A percentile compares a stretch with the other conserved stretches of the same genome.
Evolutionary conservation across 768 basidiomycete genomes (phyloP).

Genomic region (Filobasidium wieringae): DNA sequence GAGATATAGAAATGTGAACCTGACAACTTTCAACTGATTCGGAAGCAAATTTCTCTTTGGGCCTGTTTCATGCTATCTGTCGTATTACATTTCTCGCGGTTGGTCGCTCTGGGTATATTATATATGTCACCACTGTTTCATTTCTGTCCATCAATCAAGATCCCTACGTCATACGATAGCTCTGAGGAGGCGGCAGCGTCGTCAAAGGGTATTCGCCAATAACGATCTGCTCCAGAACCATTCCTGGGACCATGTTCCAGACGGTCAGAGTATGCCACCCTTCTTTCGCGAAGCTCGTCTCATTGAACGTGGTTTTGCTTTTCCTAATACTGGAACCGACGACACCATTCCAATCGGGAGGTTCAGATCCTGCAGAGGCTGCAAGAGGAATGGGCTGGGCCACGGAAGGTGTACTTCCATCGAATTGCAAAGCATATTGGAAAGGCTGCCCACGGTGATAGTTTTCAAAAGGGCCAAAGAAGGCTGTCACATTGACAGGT

Average conservation of each 20-base stretch:
- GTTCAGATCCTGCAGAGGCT: slow-evolving; percentile 20
- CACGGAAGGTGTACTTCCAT: slow-evolving; percentile 13
- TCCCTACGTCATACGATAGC: background rate
- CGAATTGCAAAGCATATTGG: slow-evolving; percentile 25
- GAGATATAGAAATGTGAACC: too few relatives aligned
- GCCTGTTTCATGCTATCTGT: too few relatives aligned
- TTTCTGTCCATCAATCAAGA: background rate
- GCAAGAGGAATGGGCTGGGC: slow-evolving; percentile 20
- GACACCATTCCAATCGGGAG: slow-evolving; percentile 29
- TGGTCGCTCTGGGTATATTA: too few relatives aligned
- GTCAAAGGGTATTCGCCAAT: slow-evolving; percentile 8
- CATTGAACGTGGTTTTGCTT: slow-evolving; percentile 14
- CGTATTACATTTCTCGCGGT: too few relatives aligned
- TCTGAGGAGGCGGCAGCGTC: slow-evolving; percentile 6
- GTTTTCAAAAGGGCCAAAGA: slow-evolving; percentile 25
- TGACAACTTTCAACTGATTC: too few relatives aligned
- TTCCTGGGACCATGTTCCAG: slow-evolving; percentile 27
- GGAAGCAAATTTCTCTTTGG: too few relatives aligned
- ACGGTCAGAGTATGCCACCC: slow-evolving; percentile 25
- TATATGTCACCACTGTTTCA: too few relatives aligned
- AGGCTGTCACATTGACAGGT: slow-evolving; percentile 8
- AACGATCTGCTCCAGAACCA: slow-evolving; percentile 21
- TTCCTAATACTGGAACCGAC: slow-evolving; percentile 24
- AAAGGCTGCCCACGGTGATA: slow-evolving; percentile 20
- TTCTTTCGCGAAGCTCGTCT: background rate